A percentile compares a stretch with the other conserved stretches of the same genome.
Evolutionary conservation across 306 rosid genomes (phyloP).

Genomic region (Malus sylvestris): DNA sequence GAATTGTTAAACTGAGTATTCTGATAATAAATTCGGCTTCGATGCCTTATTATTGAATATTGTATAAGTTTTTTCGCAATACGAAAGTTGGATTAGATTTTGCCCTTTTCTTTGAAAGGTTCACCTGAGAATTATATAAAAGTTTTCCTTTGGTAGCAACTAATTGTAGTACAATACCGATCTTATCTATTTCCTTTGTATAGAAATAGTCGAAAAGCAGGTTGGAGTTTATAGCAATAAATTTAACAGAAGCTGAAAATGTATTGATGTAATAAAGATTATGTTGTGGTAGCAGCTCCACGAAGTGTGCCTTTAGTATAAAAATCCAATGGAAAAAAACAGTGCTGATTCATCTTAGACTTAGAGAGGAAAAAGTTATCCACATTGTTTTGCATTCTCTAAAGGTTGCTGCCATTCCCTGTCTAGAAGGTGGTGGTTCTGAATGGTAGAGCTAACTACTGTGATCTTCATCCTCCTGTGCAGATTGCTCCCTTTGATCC

Average conservation of each 20-base stretch:
- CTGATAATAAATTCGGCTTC: neutral
- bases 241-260: neutral
- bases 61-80: neutral
- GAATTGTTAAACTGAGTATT: neutral
- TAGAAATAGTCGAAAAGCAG: neutral
- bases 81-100: neutral
- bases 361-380: neutral
- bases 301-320: neutral
- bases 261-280: neutral
- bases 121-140: neutral
- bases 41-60: neutral
- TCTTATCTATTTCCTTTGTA: neutral
- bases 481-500: slow-evolving; percentile 93
- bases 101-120: neutral
- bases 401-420: neutral
- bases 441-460: neutral
- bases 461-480: neutral
- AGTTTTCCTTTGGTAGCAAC: neutral
- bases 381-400: neutral
- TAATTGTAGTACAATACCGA: neutral
- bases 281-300: neutral
- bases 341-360: neutral
- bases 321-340: neutral
- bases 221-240: neutral
- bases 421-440: neutral